Evolutionary conservation across 2,329 filamentous ascomycete species (phyloP), one percentile per base, ranked within the genome.

Genomic region (Cytospora piceicola): DNA sequence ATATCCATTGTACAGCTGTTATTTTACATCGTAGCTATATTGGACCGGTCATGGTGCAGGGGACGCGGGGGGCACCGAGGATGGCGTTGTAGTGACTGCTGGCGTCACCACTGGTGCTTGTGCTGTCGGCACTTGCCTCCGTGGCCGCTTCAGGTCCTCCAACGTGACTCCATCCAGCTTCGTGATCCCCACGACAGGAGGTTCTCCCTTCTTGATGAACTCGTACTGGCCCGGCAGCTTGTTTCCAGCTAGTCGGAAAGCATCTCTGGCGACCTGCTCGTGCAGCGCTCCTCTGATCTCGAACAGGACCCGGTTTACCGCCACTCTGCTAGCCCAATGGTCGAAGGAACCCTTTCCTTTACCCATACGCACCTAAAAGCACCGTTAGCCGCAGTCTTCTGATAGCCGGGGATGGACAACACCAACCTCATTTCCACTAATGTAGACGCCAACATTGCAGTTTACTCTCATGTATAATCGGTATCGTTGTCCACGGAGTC

Each of bases 341-440:
- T 99, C 95, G 75, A 99, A 98, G 69, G 90, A 91, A 72, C 95
- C 95, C 78, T 99, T 99, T 80, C 95, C 95, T 80, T 98, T 99
- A 77, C 95, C 95, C 96, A 99, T 99, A 86, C 95, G 90, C 77
- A 93, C 90, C 88, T 90, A 22, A 27, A 12, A 20, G 32, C 46
- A 20, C 39, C 29, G 56, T 68, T 27, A 68, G 65, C 56, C 15
- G 55, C n/a, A 8, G n/a, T 9, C 6, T 7, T 5, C 15, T 22
- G 5, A 49, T 9, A 24, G 3, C 24, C 3, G 20, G 46, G 46
- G 42, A 4, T 24, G 32, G 22, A 11, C 46, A 17, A 46, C 24
- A 69, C 85, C 71, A 73, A 90, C 88, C 81, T 99, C 95, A 74
- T 98, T 99, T 65, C 95, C 95, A 77, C 90, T 95, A 65, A 93